Evolutionary conservation across 208 protist species (phyloP).

Genomic region (Leishmania major): DNA sequence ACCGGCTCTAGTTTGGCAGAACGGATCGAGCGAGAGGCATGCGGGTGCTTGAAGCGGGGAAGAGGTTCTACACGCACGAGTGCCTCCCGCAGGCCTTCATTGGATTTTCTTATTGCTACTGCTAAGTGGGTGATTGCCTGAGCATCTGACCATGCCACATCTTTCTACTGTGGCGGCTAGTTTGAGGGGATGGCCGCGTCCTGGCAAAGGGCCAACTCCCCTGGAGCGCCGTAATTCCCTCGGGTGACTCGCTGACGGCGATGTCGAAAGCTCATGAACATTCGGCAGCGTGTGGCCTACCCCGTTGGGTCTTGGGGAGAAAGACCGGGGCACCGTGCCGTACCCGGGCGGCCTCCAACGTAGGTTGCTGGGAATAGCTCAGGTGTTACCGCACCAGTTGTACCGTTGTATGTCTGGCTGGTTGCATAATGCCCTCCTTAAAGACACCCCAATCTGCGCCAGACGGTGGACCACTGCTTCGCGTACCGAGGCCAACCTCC

Average conservation of each 20-base stretch:
- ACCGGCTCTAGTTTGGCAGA: neutral
- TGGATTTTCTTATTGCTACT: neutral
- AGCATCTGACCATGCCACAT: neutral
- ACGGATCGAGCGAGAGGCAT: neutral
- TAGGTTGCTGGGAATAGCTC: no score
- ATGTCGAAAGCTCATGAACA: neutral
- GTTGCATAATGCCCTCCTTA: no score
- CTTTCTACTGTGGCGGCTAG: no score
- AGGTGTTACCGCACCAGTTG: no score
- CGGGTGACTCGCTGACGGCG: neutral
- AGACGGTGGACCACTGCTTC: no score
- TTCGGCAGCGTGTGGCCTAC: neutral
- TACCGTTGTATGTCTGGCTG: no score
- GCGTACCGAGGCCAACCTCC: no score
- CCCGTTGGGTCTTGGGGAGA: neutral
- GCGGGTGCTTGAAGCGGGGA: neutral
- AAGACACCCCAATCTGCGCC: no score
- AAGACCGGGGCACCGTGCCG: neutral
- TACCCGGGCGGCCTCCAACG: no score
- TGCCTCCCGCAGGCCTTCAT: neutral
- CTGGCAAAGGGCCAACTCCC: no score
- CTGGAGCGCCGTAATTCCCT: neutral
- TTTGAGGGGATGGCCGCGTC: neutral
- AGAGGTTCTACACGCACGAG: neutral
- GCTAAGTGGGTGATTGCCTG: neutral